Evolutionary conservation across 1,139 yeast species (phyloP).

Genomic region (Lodderomyces parapsilosis): DNA sequence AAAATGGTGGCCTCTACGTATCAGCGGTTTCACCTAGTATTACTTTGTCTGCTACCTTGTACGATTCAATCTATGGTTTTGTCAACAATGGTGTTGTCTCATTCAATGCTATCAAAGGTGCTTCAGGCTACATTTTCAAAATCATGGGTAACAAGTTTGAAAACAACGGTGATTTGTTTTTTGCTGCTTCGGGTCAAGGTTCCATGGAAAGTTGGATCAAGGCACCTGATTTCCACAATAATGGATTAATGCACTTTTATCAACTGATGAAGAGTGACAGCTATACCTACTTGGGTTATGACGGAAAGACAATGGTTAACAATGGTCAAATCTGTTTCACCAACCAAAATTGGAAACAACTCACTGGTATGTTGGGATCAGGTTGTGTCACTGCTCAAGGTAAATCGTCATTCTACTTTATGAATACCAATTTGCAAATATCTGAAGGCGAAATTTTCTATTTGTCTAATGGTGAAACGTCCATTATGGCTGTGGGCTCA

Average conservation of each 20-base stretch:
- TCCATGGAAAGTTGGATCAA: slow-evolving; percentile 20
- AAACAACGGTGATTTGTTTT: slow-evolving; percentile 29
- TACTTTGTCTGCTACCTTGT: slow-evolving; percentile 15
- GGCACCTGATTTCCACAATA: slow-evolving; percentile 24
- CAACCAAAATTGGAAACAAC: slow-evolving; percentile 23
- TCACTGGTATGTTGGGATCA: slow-evolving; percentile 23
- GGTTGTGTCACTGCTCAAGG: slow-evolving; percentile 29
- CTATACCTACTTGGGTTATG: slow-evolving; percentile 21
- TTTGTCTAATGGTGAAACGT: slow-evolving; percentile 19
- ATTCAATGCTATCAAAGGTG: slow-evolving; percentile 21
- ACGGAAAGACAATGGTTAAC: slow-evolving; percentile 20
- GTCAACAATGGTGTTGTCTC: slow-evolving; percentile 23
- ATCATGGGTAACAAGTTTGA: slow-evolving; percentile 20
- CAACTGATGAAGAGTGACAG: slow-evolving; percentile 21
- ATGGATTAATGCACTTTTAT: slow-evolving; percentile 26
- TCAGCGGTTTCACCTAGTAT: slow-evolving; percentile 6
- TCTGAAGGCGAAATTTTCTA: slow-evolving; percentile 23
- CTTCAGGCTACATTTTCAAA: slow-evolving; percentile 19
- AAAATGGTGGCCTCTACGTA: slow-evolving; percentile 25
- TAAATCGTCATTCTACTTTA: slow-evolving; percentile 21
- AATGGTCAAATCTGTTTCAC: slow-evolving; percentile 31
- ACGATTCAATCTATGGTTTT: slow-evolving; percentile 14
- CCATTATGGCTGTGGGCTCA: slow-evolving; percentile 22
- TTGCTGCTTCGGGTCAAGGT: slow-evolving; percentile 24
- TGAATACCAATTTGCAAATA: slow-evolving; percentile 18